phyloP scores from a whole-genome alignment of 768 basidiomycete species.

The Leucosporidium yakuticum region DNA sequence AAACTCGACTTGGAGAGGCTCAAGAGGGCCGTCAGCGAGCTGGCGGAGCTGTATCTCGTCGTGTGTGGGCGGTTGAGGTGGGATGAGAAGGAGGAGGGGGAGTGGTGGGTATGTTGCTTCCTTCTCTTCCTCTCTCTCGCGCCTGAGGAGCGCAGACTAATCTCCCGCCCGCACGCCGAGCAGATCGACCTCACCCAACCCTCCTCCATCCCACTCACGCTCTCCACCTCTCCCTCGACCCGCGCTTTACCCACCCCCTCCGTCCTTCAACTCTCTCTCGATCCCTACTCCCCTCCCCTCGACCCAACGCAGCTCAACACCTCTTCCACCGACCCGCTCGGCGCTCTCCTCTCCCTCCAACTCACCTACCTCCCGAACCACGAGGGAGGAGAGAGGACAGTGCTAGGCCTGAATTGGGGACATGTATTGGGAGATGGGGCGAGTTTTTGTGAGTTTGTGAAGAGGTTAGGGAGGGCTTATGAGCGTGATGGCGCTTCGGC shows the following conservation, averaged over 20 bases:
- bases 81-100: not conserved
- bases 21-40: not conserved
- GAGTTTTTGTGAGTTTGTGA: not conserved
- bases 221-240: not conserved
- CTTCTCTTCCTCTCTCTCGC: not conserved
- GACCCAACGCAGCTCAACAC: slow-evolving; percentile 1
- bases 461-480: not conserved
- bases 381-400: not conserved
- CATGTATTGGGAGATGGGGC: not conserved
- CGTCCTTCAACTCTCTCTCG: not conserved
- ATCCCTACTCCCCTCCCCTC: not conserved
- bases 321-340: not conserved
- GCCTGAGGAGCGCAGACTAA: too few species aligned
- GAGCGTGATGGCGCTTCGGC: not conserved
- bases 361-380: not conserved
- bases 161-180: not conserved
- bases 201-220: not conserved
- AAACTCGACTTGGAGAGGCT: not conserved
- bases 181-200: not conserved
- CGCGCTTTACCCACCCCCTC: not conserved
- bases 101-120: not conserved
- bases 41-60: not conserved
- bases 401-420: not conserved
- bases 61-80: not conserved
- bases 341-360: not conserved